phyloP scores from a whole-genome alignment of 306 rosid genomes.

The Parietaria judaica region DNA sequence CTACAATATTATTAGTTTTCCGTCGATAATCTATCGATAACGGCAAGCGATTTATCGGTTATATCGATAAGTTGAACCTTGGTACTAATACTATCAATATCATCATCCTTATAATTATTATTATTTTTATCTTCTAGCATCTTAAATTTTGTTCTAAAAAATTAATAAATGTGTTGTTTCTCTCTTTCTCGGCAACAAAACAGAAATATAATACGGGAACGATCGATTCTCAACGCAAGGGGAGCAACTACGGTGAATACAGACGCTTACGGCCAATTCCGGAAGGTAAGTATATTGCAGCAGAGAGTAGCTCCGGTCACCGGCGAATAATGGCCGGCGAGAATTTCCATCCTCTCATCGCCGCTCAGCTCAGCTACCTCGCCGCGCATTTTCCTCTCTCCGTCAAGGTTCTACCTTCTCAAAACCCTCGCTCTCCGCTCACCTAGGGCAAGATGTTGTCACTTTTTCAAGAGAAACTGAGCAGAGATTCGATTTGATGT shows the following conservation, averaged over 20 bases:
- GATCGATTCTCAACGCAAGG: background rate
- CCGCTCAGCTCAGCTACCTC: constrained; percentile 70
- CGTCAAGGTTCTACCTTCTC: constrained; percentile 42
- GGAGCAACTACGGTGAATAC: background rate
- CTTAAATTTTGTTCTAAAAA: too few species aligned
- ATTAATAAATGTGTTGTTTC: background rate
- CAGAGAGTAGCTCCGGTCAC: background rate
- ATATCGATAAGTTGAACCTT: too few species aligned
- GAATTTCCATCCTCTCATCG: constrained; percentile 57
- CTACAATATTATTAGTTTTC: too few species aligned
- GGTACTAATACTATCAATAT: too few species aligned
- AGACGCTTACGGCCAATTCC: background rate
- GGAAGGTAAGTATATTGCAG: background rate
- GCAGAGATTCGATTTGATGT: constrained; percentile 4
- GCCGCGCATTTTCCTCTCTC: constrained; percentile 47
- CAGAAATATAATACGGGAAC: background rate
- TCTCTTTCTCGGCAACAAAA: background rate
- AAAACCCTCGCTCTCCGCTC: background rate
- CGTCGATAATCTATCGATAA: too few species aligned
- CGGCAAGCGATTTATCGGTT: too few species aligned
- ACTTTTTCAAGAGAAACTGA: background rate
- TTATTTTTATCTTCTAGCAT: too few species aligned
- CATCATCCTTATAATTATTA: too few species aligned
- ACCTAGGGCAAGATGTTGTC: background rate
- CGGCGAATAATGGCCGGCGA: constrained; percentile 40